phyloP scores from a whole-genome alignment of 352 stramenopile genomes.

The Globisporangium cederbergense region DNA sequence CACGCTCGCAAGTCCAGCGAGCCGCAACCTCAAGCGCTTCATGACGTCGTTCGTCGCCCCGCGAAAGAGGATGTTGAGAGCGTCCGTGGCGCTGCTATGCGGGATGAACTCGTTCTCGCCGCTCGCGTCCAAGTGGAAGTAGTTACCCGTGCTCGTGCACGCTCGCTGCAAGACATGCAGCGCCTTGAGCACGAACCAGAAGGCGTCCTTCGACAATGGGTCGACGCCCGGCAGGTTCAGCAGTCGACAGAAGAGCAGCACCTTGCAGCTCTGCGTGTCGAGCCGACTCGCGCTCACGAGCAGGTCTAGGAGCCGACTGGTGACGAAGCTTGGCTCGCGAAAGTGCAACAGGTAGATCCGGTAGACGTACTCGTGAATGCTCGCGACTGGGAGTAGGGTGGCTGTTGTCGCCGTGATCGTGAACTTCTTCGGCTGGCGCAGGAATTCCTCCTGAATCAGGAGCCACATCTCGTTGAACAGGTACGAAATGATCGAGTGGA shows the following conservation, averaged over 20 bases:
- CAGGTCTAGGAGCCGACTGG: conserved; percentile 38
- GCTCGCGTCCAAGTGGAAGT: conserved; percentile 42
- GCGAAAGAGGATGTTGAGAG: conserved; percentile 31
- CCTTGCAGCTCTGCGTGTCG: conserved; percentile 58
- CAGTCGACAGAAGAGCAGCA: conserved; percentile 45
- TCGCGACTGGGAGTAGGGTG: conserved; percentile 22
- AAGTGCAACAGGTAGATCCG: conserved; percentile 53
- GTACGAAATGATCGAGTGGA: conserved; percentile 44
- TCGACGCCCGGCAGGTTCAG: conserved; percentile 37
- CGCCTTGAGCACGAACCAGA: conserved; percentile 54
- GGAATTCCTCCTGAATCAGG: conserved; percentile 35
- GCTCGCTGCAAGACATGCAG: conserved; percentile 41
- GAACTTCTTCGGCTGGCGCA: conserved; percentile 20
- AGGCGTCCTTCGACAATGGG: conserved; percentile 30
- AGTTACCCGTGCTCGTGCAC: conserved; percentile 32
- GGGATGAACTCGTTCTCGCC: conserved; percentile 49
- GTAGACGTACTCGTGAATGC: conserved; percentile 43
- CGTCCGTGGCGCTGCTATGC: conserved; percentile 40
- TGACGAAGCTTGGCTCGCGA: conserved; percentile 32
- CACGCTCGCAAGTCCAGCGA: conserved; percentile 42
- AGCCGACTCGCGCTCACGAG: conserved; percentile 39
- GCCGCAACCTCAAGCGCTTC: conserved; percentile 37
- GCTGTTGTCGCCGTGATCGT: conserved; percentile 4
- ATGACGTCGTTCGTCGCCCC: conserved; percentile 32
- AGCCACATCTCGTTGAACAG: conserved; percentile 45